Conservation (phyloP, 148 eudicot genomes). For the Spergularia marina region DNA sequence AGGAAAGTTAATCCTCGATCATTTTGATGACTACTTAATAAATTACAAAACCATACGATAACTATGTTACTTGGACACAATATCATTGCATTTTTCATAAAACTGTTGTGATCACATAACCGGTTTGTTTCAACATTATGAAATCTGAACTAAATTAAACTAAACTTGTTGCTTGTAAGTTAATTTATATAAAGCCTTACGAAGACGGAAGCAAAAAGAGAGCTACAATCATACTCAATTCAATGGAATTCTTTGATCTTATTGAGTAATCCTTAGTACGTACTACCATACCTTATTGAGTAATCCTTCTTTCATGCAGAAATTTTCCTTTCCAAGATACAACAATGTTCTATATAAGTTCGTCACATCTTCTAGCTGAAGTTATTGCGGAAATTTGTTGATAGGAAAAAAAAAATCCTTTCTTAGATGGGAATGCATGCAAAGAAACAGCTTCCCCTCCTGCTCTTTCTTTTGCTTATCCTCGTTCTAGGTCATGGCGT, state of each 20-base stretch:
- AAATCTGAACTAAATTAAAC: too few relatives aligned
- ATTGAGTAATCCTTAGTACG: too few relatives aligned
- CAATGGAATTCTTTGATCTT: too few relatives aligned
- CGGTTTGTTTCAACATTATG: too few relatives aligned
- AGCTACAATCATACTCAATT: not conserved
- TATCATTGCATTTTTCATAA: too few relatives aligned
- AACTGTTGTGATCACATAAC: too few relatives aligned
- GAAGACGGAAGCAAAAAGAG: not conserved
- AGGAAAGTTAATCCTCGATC: not conserved
- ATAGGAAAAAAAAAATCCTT: not conserved
- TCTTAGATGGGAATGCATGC: conserved; percentile 1
- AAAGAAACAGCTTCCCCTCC: not conserved
- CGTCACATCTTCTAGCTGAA: not conserved
- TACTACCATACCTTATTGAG: not conserved
- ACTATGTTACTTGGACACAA: too few relatives aligned
- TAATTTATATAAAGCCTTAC: too few relatives aligned
- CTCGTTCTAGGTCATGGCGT: not conserved
- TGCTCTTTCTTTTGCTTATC: conserved; percentile 1
- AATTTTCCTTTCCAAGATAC: not conserved
- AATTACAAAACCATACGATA: not conserved
- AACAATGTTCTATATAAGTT: too few relatives aligned
- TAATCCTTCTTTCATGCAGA: not conserved
- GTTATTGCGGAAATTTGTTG: not conserved
- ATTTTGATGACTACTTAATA: too few relatives aligned
- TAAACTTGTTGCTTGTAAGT: too few relatives aligned